These are phyloP conservation scores for Starmerella floricola DNA, from an alignment of 805 yeast genomes.

Conservation along the genomic window DNA sequence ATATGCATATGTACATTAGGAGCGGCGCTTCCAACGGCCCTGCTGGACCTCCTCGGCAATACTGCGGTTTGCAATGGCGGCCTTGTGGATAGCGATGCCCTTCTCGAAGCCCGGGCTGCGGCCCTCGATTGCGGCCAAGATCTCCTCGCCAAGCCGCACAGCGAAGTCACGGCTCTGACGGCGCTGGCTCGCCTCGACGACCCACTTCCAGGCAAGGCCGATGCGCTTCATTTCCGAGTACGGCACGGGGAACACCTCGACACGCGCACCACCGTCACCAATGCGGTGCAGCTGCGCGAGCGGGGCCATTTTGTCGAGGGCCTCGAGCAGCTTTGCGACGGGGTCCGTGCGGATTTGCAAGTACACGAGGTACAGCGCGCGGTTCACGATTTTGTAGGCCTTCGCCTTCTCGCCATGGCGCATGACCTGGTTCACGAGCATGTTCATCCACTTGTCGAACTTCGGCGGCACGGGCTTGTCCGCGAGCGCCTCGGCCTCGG, in stretches of 20 bases:
- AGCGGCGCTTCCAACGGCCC: slow-evolving; percentile 16
- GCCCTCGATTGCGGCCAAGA: slow-evolving; percentile 64
- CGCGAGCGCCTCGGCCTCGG: slow-evolving; percentile 41
- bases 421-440: slow-evolving; percentile 81
- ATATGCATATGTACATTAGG: slow-evolving; percentile 5
- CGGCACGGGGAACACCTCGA: slow-evolving; percentile 69
- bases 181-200: slow-evolving; percentile 68
- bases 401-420: slow-evolving; percentile 75
- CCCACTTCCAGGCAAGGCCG: slow-evolving; percentile 84
- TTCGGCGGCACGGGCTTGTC: slow-evolving; percentile 46
- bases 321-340: slow-evolving; percentile 55
- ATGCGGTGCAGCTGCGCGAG: slow-evolving; percentile 63
- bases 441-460: slow-evolving; percentile 59
- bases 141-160: slow-evolving; percentile 85
- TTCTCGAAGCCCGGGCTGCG: slow-evolving; percentile 74
- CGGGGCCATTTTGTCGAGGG: slow-evolving; percentile 76
- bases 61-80: slow-evolving; percentile 72
- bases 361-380: slow-evolving; percentile 70
- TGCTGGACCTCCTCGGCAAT: slow-evolving; percentile 18
- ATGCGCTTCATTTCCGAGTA: slow-evolving; percentile 69
- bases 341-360: slow-evolving; percentile 70
- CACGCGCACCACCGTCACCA: slow-evolving; percentile 78
- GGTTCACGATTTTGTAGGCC: slow-evolving; percentile 60
- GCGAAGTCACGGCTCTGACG: slow-evolving; percentile 70
- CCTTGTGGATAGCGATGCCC: slow-evolving; percentile 68